Evolutionary conservation across 2,329 filamentous ascomycete species (phyloP).

Genomic region (Pseudocercospora cruenta): DNA sequence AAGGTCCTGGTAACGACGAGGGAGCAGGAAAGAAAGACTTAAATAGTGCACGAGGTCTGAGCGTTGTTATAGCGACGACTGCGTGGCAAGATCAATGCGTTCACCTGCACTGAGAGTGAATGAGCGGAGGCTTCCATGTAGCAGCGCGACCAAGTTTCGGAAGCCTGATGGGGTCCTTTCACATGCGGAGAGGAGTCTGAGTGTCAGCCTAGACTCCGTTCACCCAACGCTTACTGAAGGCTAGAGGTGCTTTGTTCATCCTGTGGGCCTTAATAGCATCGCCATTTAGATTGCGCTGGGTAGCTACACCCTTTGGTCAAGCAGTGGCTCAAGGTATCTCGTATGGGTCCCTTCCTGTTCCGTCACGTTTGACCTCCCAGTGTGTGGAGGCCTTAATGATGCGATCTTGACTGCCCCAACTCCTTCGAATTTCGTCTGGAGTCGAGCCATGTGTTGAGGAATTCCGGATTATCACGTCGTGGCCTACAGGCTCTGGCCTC

Average conservation of each 20-base stretch:
- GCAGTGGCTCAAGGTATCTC: slow-evolving; percentile 13
- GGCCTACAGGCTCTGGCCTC: slow-evolving; percentile 11
- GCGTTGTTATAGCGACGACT: neutral
- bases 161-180: neutral
- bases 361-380: slow-evolving; percentile 14
- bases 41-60: neutral
- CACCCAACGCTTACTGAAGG: neutral
- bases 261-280: neutral
- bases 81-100: neutral
- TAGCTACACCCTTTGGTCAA: neutral
- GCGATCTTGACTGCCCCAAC: slow-evolving; percentile 21
- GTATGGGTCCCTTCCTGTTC: slow-evolving; percentile 12
- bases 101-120: neutral
- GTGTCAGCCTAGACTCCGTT: neutral
- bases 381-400: slow-evolving; percentile 14
- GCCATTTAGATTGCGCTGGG: neutral
- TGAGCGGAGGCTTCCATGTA: neutral
- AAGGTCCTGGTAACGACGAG: neutral
- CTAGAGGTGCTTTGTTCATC: neutral
- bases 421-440: slow-evolving; percentile 6
- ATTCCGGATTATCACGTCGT: slow-evolving; percentile 10
- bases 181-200: neutral
- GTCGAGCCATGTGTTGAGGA: neutral
- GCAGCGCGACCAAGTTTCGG: neutral
- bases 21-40: neutral